A percentile compares a stretch with the other conserved stretches of the same genome.
Evolutionary conservation across 352 stramenopile species (phyloP).

Genomic region (Pythium insidiosum): DNA sequence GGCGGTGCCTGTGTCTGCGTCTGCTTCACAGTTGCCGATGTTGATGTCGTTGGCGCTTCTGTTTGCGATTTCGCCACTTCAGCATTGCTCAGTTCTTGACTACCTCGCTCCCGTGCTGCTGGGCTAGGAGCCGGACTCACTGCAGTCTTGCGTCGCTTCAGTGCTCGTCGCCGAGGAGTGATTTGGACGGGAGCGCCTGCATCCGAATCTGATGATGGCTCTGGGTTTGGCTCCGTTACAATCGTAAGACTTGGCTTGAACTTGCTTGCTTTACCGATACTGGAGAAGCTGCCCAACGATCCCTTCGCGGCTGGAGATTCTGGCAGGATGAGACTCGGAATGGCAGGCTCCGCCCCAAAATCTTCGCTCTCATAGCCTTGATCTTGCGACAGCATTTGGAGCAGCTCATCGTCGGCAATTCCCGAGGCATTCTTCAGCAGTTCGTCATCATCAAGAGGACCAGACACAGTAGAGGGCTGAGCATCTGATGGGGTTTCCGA

Average conservation of each 20-base stretch:
- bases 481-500: too few species aligned
- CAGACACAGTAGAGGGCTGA: too few species aligned
- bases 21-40: background rate
- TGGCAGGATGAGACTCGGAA: conserved; percentile 46
- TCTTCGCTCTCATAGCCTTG: conserved; percentile 54
- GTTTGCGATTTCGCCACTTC: too few species aligned
- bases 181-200: background rate
- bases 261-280: too few species aligned
- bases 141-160: conserved; percentile 12
- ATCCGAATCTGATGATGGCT: conserved; percentile 6
- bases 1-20: background rate
- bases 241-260: too few species aligned
- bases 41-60: background rate
- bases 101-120: too few species aligned
- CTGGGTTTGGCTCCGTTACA: too few species aligned
- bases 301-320: conserved; percentile 19
- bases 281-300: too few species aligned
- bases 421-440: conserved; percentile 12
- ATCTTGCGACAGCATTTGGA: conserved; percentile 47
- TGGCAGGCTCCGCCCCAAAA: conserved; percentile 28
- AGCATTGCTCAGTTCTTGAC: too few species aligned
- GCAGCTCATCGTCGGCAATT: conserved; percentile 33
- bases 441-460: too few species aligned
- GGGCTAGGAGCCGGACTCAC: conserved; percentile 1
- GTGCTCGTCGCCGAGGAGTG: conserved; percentile 6